phyloP scores from a whole-genome alignment of 73 alveolate genomes.

The Paramecium bursaria region DNA sequence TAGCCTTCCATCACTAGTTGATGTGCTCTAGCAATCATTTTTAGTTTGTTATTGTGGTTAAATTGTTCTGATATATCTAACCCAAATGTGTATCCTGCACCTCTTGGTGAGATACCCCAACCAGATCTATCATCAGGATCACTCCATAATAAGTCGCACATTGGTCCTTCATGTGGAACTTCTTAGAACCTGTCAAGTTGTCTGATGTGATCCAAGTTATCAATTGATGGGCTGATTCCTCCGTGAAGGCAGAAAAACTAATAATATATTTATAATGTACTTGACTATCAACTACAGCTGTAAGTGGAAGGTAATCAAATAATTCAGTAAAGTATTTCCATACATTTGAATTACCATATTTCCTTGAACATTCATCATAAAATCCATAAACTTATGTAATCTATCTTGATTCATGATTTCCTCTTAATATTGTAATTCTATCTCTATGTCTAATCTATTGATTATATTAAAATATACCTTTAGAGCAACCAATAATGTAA shows the following conservation, averaged over 20 bases:
- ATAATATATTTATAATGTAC: not conserved
- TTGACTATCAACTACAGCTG: slow-evolving; percentile 81
- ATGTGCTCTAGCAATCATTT: slow-evolving; percentile 86
- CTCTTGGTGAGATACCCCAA: slow-evolving; percentile 91
- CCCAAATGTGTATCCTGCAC: slow-evolving; percentile 89
- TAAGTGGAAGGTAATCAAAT: slow-evolving; percentile 90
- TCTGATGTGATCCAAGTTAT: slow-evolving; percentile 73
- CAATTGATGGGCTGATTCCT: slow-evolving; percentile 91
- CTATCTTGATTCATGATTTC: slow-evolving; percentile 93
- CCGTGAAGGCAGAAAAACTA: slow-evolving; percentile 98
- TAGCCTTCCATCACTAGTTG: slow-evolving; percentile 87
- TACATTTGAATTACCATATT: slow-evolving; percentile 81
- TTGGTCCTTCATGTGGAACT: slow-evolving; percentile 92
- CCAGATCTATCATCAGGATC: slow-evolving; percentile 82
- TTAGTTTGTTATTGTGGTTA: slow-evolving; percentile 77
- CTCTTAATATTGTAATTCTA: slow-evolving; percentile 92
- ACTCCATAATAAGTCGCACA: slow-evolving; percentile 92
- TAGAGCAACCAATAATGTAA: not conserved
- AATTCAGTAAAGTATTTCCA: slow-evolving; percentile 93
- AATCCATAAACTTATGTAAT: slow-evolving; percentile 86
- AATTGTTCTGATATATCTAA: slow-evolving; percentile 81
- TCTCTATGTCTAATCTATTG: slow-evolving; percentile 60
- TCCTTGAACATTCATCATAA: slow-evolving; percentile 85
- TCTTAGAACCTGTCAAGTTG: slow-evolving; percentile 74
- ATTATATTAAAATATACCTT: slow-evolving; percentile 70